Evolutionary conservation across 1,284 basidiomycete species (phyloP).

Genomic region (Fistulina hepatica): DNA sequence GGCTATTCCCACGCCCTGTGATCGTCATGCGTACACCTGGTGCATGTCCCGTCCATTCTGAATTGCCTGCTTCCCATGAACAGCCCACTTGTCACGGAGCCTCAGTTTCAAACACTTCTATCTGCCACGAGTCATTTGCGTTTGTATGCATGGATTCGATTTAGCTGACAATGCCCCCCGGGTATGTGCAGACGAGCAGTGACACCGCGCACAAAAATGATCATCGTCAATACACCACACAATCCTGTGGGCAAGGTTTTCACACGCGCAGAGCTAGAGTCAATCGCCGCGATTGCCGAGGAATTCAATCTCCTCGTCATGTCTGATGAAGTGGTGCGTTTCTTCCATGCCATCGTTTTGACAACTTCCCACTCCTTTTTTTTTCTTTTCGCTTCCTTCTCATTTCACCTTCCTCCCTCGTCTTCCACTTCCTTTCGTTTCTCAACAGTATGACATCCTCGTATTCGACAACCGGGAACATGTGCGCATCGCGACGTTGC

Average conservation of each 20-base stretch:
- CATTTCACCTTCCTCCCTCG: not conserved
- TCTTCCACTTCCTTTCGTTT: conserved; percentile 8
- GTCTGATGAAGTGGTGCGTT: conserved; percentile 90
- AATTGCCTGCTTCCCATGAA: too few relatives aligned
- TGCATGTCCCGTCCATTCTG: too few relatives aligned
- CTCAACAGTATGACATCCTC: conserved; percentile 79
- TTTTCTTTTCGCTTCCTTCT: not conserved
- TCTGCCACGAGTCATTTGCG: too few relatives aligned
- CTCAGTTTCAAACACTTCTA: too few relatives aligned
- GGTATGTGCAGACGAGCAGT: conserved; percentile 51
- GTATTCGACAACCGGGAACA: conserved; percentile 86
- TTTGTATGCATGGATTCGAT: conserved; percentile 1
- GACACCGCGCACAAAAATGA: conserved; percentile 82
- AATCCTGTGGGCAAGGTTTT: conserved; percentile 97
- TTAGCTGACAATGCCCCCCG: conserved; percentile 1
- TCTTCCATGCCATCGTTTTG: too few relatives aligned
- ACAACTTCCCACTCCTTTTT: too few relatives aligned
- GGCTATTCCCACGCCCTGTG: too few relatives aligned
- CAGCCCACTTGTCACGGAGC: too few relatives aligned
- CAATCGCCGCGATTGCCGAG: conserved; percentile 79
- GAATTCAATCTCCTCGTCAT: conserved; percentile 91
- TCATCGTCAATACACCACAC: conserved; percentile 92
- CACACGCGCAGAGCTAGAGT: conserved; percentile 68
- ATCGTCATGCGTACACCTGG: too few relatives aligned
- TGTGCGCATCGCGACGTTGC: conserved; percentile 82